These are phyloP conservation scores for Aspergillus homomorphus DNA, from an alignment of 495 filamentous ascomycete genomes.

Conservation along the genomic window DNA sequence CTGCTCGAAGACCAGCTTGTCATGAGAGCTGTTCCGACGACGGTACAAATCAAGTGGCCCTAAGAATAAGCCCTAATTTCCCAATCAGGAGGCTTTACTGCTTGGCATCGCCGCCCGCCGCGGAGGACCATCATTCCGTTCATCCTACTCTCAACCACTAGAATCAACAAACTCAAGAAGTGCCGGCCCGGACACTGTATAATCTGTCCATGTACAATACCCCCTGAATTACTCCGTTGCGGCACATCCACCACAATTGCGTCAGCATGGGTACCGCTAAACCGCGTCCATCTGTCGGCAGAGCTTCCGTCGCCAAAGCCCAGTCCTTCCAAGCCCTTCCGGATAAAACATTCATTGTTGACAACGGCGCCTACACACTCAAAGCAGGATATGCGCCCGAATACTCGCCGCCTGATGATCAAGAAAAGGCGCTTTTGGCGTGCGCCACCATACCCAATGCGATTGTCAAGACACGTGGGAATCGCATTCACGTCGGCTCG, in stretches of 20 bases:
- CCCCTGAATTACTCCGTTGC: neutral
- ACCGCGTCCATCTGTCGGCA: slow-evolving; percentile 32
- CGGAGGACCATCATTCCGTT: slow-evolving; percentile 6
- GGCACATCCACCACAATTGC: too few species aligned
- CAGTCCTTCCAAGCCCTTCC: slow-evolving; percentile 39
- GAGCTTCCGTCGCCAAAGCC: slow-evolving; percentile 22
- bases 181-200: neutral
- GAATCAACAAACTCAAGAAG: neutral
- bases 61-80: slow-evolving; percentile 30
- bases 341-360: slow-evolving; percentile 74
- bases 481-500: slow-evolving; percentile 71
- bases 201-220: neutral
- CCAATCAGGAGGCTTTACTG: slow-evolving; percentile 16
- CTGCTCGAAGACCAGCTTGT: neutral
- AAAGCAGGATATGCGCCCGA: slow-evolving; percentile 80
- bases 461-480: slow-evolving; percentile 77
- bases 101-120: slow-evolving; percentile 12
- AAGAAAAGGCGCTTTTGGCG: slow-evolving; percentile 31
- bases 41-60: slow-evolving; percentile 8
- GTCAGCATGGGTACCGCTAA: slow-evolving; percentile 37
- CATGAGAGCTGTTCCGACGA: neutral
- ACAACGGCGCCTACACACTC: slow-evolving; percentile 91
- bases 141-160: neutral
- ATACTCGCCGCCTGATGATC: slow-evolving; percentile 36
- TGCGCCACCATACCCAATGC: slow-evolving; percentile 83